phyloP scores from a whole-genome alignment of 2,329 filamentous ascomycete species.

The Pleurostoma richardsiae region DNA sequence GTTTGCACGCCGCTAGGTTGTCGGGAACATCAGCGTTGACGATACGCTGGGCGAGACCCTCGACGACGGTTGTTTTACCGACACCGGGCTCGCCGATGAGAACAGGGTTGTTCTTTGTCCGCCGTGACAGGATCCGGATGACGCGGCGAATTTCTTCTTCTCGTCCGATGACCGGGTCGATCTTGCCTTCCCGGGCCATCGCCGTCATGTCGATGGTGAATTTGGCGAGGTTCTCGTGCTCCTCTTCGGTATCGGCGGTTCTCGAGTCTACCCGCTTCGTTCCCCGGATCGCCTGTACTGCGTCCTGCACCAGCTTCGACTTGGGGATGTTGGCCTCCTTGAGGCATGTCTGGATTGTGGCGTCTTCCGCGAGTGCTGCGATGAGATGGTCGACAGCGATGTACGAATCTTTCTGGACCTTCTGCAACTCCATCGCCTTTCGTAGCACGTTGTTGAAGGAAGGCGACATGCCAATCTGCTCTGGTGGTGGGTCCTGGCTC shows the following conservation, averaged over 20 bases:
- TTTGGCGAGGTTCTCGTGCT: slow-evolving; percentile 94
- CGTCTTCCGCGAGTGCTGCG: slow-evolving; percentile 74
- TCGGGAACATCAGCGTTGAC: slow-evolving; percentile 96
- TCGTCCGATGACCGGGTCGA: slow-evolving; percentile 93
- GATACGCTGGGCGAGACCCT: slow-evolving; percentile 91
- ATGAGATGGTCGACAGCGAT: slow-evolving; percentile 96
- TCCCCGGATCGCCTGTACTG: slow-evolving; percentile 86
- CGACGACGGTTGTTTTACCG: slow-evolving; percentile 96
- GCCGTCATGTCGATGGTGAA: slow-evolving; percentile 99
- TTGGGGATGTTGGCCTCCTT: slow-evolving; percentile 90
- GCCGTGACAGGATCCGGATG: slow-evolving; percentile 82
- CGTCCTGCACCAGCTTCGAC: slow-evolving; percentile 80
- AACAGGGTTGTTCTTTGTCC: slow-evolving; percentile 98
- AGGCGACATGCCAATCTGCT: slow-evolving; percentile 78
- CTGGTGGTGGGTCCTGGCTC: slow-evolving; percentile 91
- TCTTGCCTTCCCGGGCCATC: slow-evolving; percentile 94
- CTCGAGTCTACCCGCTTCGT: slow-evolving; percentile 93
- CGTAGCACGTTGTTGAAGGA: slow-evolving; percentile 77
- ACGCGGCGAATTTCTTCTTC: slow-evolving; percentile 94
- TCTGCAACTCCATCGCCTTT: slow-evolving; percentile 82
- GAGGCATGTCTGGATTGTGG: slow-evolving; percentile 65
- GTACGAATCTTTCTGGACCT: slow-evolving; percentile 95
- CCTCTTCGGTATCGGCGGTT: slow-evolving; percentile 86
- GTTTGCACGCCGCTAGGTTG: slow-evolving; percentile 87
- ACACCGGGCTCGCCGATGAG: slow-evolving; percentile 97